These are phyloP conservation scores for Apophysomyces sp. DNA, from an alignment of 371 early-diverging fungal species.

Conservation along the genomic window DNA sequence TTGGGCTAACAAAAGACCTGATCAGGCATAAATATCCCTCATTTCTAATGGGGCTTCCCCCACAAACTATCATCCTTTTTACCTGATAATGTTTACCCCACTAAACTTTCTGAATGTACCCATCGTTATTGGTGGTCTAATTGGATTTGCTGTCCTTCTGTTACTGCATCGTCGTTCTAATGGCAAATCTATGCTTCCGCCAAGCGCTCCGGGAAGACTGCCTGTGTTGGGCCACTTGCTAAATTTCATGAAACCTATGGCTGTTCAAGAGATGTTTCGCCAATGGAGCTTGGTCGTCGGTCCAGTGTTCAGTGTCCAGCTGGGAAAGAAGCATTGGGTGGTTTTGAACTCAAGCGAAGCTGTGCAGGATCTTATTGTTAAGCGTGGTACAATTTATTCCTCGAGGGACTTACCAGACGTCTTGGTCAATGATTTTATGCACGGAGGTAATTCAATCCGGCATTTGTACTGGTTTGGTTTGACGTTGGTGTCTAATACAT, in stretches of 20 bases:
- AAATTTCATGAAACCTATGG: conserved; percentile 19
- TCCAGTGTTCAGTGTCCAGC: conserved; percentile 39
- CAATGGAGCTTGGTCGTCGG: conserved; percentile 39
- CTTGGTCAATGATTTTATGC: conserved; percentile 33
- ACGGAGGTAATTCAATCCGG: conserved; percentile 27
- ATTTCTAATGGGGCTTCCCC: not conserved
- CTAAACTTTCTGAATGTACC: not conserved
- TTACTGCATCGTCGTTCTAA: not conserved
- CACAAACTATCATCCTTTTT: not conserved
- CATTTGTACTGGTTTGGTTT: not conserved
- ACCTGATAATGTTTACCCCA: not conserved
- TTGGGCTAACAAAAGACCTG: conserved; percentile 15
- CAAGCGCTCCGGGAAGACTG: conserved; percentile 34
- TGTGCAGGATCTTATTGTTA: conserved; percentile 39
- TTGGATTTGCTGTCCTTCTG: not conserved
- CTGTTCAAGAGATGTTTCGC: conserved; percentile 32
- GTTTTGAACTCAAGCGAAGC: conserved; percentile 34
- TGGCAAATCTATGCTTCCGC: conserved; percentile 18
- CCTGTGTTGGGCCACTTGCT: conserved; percentile 43
- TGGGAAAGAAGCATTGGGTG: conserved; percentile 43
- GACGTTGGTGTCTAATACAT: not conserved
- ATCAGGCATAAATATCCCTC: conserved; percentile 1
- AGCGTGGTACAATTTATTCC: conserved; percentile 39
- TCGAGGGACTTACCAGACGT: conserved; percentile 40
- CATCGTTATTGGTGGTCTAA: not conserved